Base-by-base conservation (phyloP, 306 rosid genomes). In the Hippophae tibetana region DNA sequence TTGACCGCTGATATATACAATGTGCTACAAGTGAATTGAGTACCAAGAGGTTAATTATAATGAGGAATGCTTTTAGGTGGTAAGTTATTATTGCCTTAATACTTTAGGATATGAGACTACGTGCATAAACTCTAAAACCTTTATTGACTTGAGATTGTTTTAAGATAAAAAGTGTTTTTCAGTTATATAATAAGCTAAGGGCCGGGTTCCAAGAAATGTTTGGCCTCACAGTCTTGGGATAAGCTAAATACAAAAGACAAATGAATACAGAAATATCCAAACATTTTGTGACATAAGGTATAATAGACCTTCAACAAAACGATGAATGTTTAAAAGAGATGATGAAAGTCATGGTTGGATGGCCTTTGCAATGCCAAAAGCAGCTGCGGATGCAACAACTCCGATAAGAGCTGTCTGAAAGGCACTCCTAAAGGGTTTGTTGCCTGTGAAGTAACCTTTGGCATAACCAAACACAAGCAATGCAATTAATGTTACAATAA, bases 331-430 rank as follows among this genome's bases (percentile, higher is more conserved):
- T 8, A 47, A 2, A 25, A 5, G 23, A 41, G 14, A 63, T 5
- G 27, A 46, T 23, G 43, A 43, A 23, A 23, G 55, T 74, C 74
- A 88, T 8, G 69, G 67, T 62, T 81, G 85, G 68, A 89, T 68
- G 58, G 79, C 87, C 71, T 89, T 86, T 7, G 97, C 97, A 75
- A 89, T 7, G 75, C 82, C 85, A 63, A 67, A 89, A 59, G 98
- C 96, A 41, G 90, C 86, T 0, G 95, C 89, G 5, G 98, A 90
- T 1, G 96, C 98, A 26, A 85, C 31, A 62, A 92, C 96, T 23
- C 98, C 98, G 9, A 85, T 83, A 8, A 90, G 74, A 46, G 92
- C 65, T 42, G 98, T 90, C 61, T 90, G 92, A 6, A 87, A 10
- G 60, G 98, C 98, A 66, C 92, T 90, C 46, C 23, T 46, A 63